Conservation (phyloP, 768 basidiomycete genomes). For the Lentinula detonsa region DNA sequence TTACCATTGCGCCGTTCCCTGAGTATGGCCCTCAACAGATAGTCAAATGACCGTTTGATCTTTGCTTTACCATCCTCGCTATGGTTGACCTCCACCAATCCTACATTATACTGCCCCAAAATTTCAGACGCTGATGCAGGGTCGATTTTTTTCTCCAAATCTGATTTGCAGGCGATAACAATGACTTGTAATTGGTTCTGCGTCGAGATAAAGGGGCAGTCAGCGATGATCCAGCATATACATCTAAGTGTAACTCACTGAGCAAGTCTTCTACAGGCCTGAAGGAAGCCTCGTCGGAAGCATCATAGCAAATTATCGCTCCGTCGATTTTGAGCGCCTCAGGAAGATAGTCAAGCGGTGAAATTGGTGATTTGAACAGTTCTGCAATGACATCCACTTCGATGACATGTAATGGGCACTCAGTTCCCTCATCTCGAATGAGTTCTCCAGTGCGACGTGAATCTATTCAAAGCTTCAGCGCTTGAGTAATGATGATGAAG, state of each 20-base stretch:
- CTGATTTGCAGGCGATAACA: conserved; percentile 85
- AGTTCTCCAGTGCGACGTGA: conserved; percentile 28
- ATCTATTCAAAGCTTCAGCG: conserved; percentile 17
- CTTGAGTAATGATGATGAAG: neutral
- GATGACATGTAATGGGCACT: conserved; percentile 43
- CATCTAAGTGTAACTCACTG: conserved; percentile 42
- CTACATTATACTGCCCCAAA: conserved; percentile 61
- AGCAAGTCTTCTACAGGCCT: conserved; percentile 60
- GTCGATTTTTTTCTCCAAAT: conserved; percentile 55
- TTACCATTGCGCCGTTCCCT: conserved; percentile 32
- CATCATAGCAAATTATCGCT: conserved; percentile 83
- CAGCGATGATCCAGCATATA: conserved; percentile 1
- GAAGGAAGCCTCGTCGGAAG: conserved; percentile 56
- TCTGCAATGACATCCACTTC: conserved; percentile 45
- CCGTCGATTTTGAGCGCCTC: conserved; percentile 64
- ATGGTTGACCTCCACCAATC: conserved; percentile 66
- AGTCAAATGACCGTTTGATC: conserved; percentile 71
- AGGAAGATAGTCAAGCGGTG: conserved; percentile 37
- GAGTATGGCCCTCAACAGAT: conserved; percentile 59
- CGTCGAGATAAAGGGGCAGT: neutral
- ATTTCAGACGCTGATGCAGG: conserved; percentile 44
- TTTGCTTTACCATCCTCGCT: conserved; percentile 58
- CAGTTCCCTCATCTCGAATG: conserved; percentile 28
- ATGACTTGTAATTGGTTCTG: conserved; percentile 63
- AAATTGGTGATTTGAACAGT: conserved; percentile 20